These are phyloP conservation scores for Pestalotiopsis sp. DNA, from an alignment of 2,329 filamentous ascomycete species.

Conservation along the genomic window DNA sequence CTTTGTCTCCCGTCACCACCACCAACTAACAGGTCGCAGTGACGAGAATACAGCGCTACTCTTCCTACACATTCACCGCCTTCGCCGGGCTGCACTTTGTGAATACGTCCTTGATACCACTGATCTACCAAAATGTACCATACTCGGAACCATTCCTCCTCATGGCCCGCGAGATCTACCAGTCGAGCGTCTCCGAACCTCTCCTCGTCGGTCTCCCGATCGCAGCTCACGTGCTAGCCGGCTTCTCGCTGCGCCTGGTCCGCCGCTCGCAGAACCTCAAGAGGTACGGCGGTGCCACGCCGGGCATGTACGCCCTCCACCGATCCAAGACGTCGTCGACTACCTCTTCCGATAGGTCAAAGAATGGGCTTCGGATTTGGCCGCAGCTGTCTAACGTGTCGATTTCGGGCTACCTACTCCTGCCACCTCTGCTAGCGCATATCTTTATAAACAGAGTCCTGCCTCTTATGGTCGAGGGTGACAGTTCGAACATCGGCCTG, in stretches of 20 bases:
- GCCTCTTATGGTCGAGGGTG: slow-evolving; percentile 77
- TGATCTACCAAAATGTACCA: slow-evolving; percentile 71
- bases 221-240: slow-evolving; percentile 74
- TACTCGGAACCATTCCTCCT: slow-evolving; percentile 84
- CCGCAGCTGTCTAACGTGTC: slow-evolving; percentile 72
- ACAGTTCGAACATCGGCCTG: slow-evolving; percentile 83
- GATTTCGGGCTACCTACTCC: slow-evolving; percentile 71
- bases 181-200: slow-evolving; percentile 79
- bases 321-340: slow-evolving; percentile 33
- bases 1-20: background rate
- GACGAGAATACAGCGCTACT: slow-evolving; percentile 81
- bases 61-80: slow-evolving; percentile 79
- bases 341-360: slow-evolving; percentile 28
- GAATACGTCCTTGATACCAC: slow-evolving; percentile 81
- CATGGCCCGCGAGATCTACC: slow-evolving; percentile 89
- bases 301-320: slow-evolving; percentile 47
- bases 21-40: slow-evolving; percentile 49
- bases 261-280: slow-evolving; percentile 71
- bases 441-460: slow-evolving; percentile 75
- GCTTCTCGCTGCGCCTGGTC: slow-evolving; percentile 75
- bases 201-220: slow-evolving; percentile 78
- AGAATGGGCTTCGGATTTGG: slow-evolving; percentile 52
- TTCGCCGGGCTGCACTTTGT: slow-evolving; percentile 78
- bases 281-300: slow-evolving; percentile 74
- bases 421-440: slow-evolving; percentile 70